Conservation (phyloP, 495 filamentous ascomycete genomes). For the Aspergillus ostianus region DNA sequence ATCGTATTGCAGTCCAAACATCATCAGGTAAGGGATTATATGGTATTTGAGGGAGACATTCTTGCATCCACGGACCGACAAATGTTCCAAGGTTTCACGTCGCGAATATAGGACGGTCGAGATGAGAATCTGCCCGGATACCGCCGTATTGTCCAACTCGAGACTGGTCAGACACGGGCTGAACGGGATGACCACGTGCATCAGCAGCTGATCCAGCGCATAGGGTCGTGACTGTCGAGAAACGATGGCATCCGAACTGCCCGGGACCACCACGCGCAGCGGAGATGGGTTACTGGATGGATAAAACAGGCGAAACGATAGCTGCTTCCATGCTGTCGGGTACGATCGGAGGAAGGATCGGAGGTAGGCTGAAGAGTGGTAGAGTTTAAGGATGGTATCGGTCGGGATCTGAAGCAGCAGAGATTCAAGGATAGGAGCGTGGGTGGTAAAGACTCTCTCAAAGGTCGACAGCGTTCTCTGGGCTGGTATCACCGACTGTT, state of each 20-base stretch:
- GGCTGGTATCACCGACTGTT: conserved; percentile 24
- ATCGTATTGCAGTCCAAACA: conserved; percentile 48
- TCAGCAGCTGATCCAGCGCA: conserved; percentile 55
- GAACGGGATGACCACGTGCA: conserved; percentile 54
- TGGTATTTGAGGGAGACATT: conserved; percentile 67
- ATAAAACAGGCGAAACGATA: conserved; percentile 56
- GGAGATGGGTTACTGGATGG: conserved; percentile 40
- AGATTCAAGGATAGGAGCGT: conserved; percentile 57
- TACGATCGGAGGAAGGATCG: conserved; percentile 54
- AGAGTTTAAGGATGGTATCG: conserved; percentile 53
- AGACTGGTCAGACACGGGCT: conserved; percentile 54
- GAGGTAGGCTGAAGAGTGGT: conserved; percentile 55
- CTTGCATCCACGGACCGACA: conserved; percentile 63
- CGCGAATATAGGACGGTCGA: conserved; percentile 53
- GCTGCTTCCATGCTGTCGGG: conserved; percentile 59
- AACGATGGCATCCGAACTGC: conserved; percentile 32
- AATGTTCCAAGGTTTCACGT: conserved; percentile 53
- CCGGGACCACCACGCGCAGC: conserved; percentile 35
- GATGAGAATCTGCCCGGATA: conserved; percentile 54
- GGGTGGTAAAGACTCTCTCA: conserved; percentile 52
- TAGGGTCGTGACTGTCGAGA: conserved; percentile 54
- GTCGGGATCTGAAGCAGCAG: conserved; percentile 58
- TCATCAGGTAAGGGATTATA: conserved; percentile 56
- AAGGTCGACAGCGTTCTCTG: conserved; percentile 46
- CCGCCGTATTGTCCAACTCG: conserved; percentile 61